phyloP scores from a whole-genome alignment of 2,329 filamentous ascomycete genomes.

The Colletotrichum tofieldiae region DNA sequence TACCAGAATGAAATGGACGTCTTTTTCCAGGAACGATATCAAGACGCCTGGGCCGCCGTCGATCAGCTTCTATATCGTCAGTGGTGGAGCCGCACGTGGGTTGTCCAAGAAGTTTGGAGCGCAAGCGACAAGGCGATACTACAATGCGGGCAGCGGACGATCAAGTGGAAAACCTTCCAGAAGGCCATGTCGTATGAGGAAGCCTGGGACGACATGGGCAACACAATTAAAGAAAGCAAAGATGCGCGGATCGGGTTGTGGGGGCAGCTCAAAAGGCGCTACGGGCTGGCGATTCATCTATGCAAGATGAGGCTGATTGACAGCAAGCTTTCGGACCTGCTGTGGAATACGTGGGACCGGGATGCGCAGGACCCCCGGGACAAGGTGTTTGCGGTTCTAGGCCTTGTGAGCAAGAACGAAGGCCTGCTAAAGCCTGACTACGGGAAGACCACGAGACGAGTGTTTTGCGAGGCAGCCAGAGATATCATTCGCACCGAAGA shows the following conservation, averaged over 20 bases:
- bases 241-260: not conserved
- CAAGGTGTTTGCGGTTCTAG: too few relatives aligned
- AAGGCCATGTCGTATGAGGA: not conserved
- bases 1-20: not conserved
- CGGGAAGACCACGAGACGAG: too few relatives aligned
- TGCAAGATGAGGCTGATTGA: not conserved
- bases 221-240: not conserved
- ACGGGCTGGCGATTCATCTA: constrained; percentile 7
- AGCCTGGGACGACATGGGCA: constrained; percentile 9
- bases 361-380: too few relatives aligned
- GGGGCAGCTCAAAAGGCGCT: constrained; percentile 1
- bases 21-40: not conserved
- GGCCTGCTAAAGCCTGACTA: too few relatives aligned
- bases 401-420: too few relatives aligned
- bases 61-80: not conserved
- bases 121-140: not conserved
- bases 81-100: constrained; percentile 23
- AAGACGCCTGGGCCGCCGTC: constrained; percentile 4
- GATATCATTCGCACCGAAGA: too few relatives aligned
- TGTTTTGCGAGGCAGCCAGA: too few relatives aligned
- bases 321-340: too few relatives aligned
- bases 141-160: constrained; percentile 3
- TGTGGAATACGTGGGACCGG: too few relatives aligned
- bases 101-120: constrained; percentile 22
- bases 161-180: not conserved